Evolutionary conservation across 768 basidiomycete species (phyloP), one percentile per base, ranked within the genome.

Genomic region (Hygrophorus russula): DNA sequence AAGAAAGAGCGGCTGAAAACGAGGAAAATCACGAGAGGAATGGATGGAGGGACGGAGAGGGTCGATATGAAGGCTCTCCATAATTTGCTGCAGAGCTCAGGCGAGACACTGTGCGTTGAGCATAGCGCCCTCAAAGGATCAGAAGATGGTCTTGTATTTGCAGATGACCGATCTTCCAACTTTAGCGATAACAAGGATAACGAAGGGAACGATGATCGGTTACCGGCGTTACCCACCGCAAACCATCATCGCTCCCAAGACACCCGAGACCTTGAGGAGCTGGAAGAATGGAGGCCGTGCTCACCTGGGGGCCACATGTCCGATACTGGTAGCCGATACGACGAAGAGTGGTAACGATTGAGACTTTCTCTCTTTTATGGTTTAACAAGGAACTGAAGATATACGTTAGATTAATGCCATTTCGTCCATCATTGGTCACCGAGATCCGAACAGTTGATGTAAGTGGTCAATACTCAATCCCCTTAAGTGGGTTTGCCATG

Each of bases 61-160:
- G 62, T 82, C 46, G 61, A 84, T 55, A 67, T 78, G 60, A 73
- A 78, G 40, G 79, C 71, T 13, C 59, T 82, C 27, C 60, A 67
- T 12, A 63, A 60, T 34, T 64, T 85, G 42, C 61, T 84, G 62
- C 49, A 64, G 47, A 51, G 56, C 42, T 55, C 57, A 18, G 53
- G 58, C 17, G 24, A 24, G 24, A 24, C 24, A 24, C 24, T 24
- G 24, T 3, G 7, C 7, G 24, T 7, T 24, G 24, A 7, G 24
- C 4, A 24, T 24, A 7, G 7, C 4, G 24, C 3, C 7, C 24
- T 24, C 7, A 24, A 24, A 24, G 24, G 24, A 24, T 7, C 7
- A 3, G 24, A 24, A 24, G 24, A 24, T 24, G 24, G 7, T 3
- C 7, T 24, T 24, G 24, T 24, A 3, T 24, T 24, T 24, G 24